Conservation (phyloP, 2,329 filamentous ascomycete genomes). For the Oidium heveae region DNA sequence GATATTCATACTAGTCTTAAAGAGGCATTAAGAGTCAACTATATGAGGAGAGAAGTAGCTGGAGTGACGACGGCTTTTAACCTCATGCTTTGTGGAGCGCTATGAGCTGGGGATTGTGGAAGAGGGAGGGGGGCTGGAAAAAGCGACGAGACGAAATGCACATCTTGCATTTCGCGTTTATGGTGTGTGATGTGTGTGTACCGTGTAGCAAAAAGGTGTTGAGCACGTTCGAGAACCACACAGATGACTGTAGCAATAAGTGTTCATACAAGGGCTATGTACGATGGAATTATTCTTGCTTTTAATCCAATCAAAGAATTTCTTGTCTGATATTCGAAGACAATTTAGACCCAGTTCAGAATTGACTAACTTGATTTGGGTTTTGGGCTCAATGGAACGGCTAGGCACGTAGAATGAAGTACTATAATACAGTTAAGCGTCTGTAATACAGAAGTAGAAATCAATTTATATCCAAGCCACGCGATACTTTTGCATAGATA, state of each 20-base stretch:
- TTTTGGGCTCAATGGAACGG: neutral
- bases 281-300: neutral
- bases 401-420: neutral
- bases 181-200: neutral
- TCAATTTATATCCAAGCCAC: neutral
- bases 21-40: neutral
- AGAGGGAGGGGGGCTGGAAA: neutral
- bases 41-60: neutral
- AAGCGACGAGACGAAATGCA: neutral
- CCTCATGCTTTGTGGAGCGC: neutral
- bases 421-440: neutral
- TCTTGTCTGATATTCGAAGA: neutral
- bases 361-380: neutral
- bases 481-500: neutral
- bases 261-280: neutral
- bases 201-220: neutral
- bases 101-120: neutral
- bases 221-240: neutral
- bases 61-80: neutral
- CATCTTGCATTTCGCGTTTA: neutral
- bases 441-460: neutral
- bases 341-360: neutral
- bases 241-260: neutral
- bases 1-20: neutral
- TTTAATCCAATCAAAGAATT: neutral